Evolutionary conservation across 2,329 filamentous ascomycete genomes (phyloP), one percentile per base, ranked within the genome.

Genomic region (Pyrenochaeta sp.): DNA sequence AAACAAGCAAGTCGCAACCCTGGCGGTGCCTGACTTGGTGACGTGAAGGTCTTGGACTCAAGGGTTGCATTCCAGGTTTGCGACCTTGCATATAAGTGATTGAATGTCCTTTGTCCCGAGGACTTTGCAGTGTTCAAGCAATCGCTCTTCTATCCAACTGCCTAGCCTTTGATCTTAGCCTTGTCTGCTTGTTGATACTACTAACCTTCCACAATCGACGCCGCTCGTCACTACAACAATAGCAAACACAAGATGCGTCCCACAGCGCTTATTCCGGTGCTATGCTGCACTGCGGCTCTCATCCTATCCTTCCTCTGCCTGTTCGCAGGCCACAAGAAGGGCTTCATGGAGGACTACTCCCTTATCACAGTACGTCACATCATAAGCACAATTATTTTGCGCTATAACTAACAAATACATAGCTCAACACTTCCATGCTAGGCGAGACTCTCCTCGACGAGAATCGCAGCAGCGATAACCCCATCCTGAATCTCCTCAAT

Each of bases 281-380:
- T 81, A 37, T 79, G 81, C 57, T 79, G 81, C 55, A 77, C 83
- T 20, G 80, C 78, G 27, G 83, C 84, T 3, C 81, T 87, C 35
- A 78, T 87, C 17, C 79, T 89, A 37, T 80, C 81, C 15, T 80
- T 88, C 61, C 77, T 88, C 7, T 86, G 82, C 66, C 77, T 89
- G 53, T 87, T 87, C 61, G 85, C 86, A 1, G 86, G 86, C 32
- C 79, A 81, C 32, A 85, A 83, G 63, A 77, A 75, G 45, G 77
- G 76, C 14, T 82, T 87, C 61, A 80, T 89, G 72, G 80, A 86
- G 56, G 76, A 82, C 48, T 85, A 82, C 54, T 76, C 84, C 52
- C 75, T 88, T 29, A 67, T 88, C 32, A 86, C 83, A 3, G 83
- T 85, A 64, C 56, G 71, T 21, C 41, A 9, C 32, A 37, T 30